Evolutionary conservation across 1,139 yeast species (phyloP).

Genomic region (Hansenula sp.): DNA sequence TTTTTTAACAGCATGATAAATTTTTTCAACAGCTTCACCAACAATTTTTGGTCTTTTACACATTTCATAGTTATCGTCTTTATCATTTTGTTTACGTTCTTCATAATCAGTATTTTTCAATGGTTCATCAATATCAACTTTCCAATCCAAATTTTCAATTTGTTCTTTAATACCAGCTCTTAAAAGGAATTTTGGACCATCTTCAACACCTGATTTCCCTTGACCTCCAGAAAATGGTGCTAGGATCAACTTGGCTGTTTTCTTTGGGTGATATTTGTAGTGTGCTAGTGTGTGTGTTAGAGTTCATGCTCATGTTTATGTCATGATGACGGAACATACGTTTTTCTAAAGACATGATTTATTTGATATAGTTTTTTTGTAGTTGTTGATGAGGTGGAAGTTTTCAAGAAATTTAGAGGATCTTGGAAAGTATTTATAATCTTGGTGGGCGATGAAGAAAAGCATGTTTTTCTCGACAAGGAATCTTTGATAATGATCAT

Average conservation of each 20-base stretch:
- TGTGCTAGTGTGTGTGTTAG: conserved; percentile 11
- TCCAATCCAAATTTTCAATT: conserved; percentile 71
- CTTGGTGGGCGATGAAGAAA: not conserved
- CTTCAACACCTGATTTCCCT: conserved; percentile 88
- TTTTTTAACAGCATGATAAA: conserved; percentile 57
- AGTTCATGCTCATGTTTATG: conserved; percentile 2
- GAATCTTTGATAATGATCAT: not conserved
- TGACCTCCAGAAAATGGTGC: conserved; percentile 99
- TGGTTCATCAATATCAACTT: conserved; percentile 52
- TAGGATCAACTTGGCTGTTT: conserved; percentile 59
- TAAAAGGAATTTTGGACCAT: conserved; percentile 82
- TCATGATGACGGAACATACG: conserved; percentile 1
- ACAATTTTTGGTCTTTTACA: conserved; percentile 80
- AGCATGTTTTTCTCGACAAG: not conserved
- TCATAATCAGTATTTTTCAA: conserved; percentile 47
- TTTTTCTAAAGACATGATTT: not conserved
- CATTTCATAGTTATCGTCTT: conserved; percentile 44
- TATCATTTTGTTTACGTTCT: conserved; percentile 33
- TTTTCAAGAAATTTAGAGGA: not conserved
- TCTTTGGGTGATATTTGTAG: conserved; percentile 51
- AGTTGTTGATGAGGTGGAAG: not conserved
- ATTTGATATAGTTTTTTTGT: not conserved
- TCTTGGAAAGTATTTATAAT: not conserved
- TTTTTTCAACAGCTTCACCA: conserved; percentile 61
- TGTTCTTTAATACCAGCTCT: conserved; percentile 68